Evolutionary conservation across 1,139 yeast genomes (phyloP).

Genomic region (Saccharomyces hybrid): DNA sequence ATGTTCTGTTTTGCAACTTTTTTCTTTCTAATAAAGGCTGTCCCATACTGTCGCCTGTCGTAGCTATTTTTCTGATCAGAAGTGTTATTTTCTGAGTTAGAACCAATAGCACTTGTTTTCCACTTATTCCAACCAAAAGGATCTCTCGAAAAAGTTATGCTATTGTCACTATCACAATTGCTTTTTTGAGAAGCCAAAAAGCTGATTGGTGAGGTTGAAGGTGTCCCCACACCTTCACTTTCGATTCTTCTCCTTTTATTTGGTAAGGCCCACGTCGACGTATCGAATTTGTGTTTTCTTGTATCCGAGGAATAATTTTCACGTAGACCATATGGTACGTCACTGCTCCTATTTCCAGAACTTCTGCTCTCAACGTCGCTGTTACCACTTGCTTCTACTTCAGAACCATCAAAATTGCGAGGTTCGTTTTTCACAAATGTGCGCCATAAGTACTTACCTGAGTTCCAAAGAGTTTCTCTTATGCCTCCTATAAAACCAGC

Average conservation of each 20-base stretch:
- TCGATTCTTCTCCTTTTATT: background rate
- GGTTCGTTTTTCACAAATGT: background rate
- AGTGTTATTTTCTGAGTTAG: background rate
- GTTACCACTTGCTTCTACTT: background rate
- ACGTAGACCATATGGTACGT: background rate
- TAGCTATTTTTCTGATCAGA: background rate
- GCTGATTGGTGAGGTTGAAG: background rate
- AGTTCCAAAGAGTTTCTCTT: background rate
- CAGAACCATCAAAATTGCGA: background rate
- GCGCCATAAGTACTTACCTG: background rate
- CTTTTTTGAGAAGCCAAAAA: background rate
- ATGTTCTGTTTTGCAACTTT: constrained; percentile 7
- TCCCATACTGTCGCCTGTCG: constrained; percentile 20
- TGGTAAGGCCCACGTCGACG: background rate
- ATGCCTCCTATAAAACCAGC: background rate
- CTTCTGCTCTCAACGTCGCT: background rate
- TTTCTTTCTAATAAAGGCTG: constrained; percentile 21
- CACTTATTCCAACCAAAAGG: constrained; percentile 28
- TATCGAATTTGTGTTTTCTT: background rate
- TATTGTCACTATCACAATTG: background rate
- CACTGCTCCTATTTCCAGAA: background rate
- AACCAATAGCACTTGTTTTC: constrained; percentile 14
- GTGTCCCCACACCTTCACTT: background rate
- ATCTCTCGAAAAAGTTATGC: constrained; percentile 18
- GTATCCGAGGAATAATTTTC: background rate